Conservation (phyloP, 148 eudicot genomes). For the Tetragonia tetragonoides region DNA sequence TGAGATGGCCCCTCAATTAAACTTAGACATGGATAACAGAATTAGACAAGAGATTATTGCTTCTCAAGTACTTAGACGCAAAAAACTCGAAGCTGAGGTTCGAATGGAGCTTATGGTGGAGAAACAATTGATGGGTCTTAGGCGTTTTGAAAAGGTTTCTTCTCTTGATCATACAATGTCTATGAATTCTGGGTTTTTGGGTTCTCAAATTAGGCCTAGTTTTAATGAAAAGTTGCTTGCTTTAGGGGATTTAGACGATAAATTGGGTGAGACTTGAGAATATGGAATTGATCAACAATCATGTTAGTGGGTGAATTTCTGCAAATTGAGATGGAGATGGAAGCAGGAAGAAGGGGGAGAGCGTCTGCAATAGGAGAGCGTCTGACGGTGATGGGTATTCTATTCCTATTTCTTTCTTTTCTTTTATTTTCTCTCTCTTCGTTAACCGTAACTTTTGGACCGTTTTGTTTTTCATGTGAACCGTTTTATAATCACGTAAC, state of each 20-base stretch:
- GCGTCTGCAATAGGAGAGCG: too few species aligned
- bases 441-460: too few species aligned
- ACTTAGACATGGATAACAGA: slow-evolving; percentile 12
- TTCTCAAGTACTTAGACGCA: neutral
- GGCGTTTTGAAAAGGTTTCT: slow-evolving; percentile 6
- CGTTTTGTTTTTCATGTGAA: too few species aligned
- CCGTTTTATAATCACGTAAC: too few species aligned
- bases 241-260: slow-evolving; percentile 23
- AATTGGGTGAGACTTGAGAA: neutral
- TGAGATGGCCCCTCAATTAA: slow-evolving; percentile 4
- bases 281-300: slow-evolving; percentile 4
- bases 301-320: neutral
- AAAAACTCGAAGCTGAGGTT: slow-evolving; percentile 22
- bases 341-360: too few species aligned
- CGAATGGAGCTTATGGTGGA: slow-evolving; percentile 21
- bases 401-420: too few species aligned
- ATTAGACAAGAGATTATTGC: slow-evolving; percentile 23
- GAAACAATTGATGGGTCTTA: slow-evolving; percentile 22
- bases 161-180: slow-evolving; percentile 9
- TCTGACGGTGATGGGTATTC: too few species aligned
- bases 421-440: too few species aligned
- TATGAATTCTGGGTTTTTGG: slow-evolving; percentile 9
- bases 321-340: too few species aligned
- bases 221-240: slow-evolving; percentile 14
- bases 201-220: slow-evolving; percentile 4